Base-by-base conservation (phyloP, 305 asterid genomes). In the Solanum hybrid region DNA sequence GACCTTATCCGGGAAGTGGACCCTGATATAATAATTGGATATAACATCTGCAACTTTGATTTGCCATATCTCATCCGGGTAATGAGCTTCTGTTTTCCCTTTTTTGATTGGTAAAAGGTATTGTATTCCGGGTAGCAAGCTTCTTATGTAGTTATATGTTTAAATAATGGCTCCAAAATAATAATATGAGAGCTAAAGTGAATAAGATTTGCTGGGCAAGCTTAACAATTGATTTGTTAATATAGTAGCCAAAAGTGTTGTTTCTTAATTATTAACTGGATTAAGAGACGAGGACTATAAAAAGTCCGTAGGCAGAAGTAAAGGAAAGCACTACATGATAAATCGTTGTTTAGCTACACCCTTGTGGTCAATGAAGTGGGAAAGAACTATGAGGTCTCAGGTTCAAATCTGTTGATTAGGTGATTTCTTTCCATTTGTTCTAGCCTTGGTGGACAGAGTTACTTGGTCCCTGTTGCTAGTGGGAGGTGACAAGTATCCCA, bases 41-140 rank as follows among this genome's bases (percentile, higher is more conserved):
- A 98, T 93, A 98, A 98, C 93, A 98, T 98, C 90, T 98, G 99
- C 96, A 98, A 98, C 91, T 98, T 98, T 92, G 99, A 97, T 94
- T 91, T 98, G 91, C 99, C 99, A 39, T 98, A 98, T 93, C 99
- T 98, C 91, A 98, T 98, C 92, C 96, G 97, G 99, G 99, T 97
- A 88, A 91, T 86, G 89, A 37, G 22, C 87, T n/a, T 79, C 45
- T 33, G 4, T 36, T 36, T 10, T 17, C 41, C 15, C 26, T 32
- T 79, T 79, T 36, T 79, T 20, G 83, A 12, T 36, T 36, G 32
- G 61, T 79, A 36, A 79, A 79, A 36, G 61, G 51, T 78, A 33
- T 79, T 79, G 57, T 36, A n/a, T 79, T 97, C 92, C 93, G 95
- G 99, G 98, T 97, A 88, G 91, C 79, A 82, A 34, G 61, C 41